Percentiles rank a stretch among this genome's conserved stretches.
phyloP scores from a whole-genome alignment of 805 yeast genomes.

The Hanseniaspora taiwanica region DNA sequence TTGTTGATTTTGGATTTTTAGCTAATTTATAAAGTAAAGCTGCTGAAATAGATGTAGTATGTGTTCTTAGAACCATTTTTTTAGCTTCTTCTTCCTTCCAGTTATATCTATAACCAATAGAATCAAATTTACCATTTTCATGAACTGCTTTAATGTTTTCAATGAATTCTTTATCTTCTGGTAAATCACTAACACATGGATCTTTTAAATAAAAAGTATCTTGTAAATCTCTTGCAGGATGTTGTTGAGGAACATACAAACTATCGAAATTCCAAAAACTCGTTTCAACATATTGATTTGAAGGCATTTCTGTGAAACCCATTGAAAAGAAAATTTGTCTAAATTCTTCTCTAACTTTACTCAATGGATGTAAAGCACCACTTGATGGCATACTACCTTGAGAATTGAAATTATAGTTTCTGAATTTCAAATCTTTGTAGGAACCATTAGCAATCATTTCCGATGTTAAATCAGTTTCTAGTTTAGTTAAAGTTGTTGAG shows the following conservation, averaged over 20 bases:
- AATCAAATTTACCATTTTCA: slow-evolving; percentile 80
- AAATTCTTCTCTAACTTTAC: slow-evolving; percentile 94
- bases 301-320: slow-evolving; percentile 99
- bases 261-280: slow-evolving; percentile 99
- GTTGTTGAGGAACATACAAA: slow-evolving; percentile 95
- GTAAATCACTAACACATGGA: slow-evolving; percentile 69
- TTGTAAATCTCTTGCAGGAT: slow-evolving; percentile 98
- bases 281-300: slow-evolving; percentile 93
- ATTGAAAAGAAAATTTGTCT: slow-evolving; percentile 93
- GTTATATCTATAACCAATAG: slow-evolving; percentile 96
- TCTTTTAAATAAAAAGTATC: slow-evolving; percentile 97
- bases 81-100: slow-evolving; percentile 89
- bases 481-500: slow-evolving; percentile 61
- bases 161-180: slow-evolving; percentile 70
- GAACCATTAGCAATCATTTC: slow-evolving; percentile 79
- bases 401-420: slow-evolving; percentile 91
- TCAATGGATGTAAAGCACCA: slow-evolving; percentile 94
- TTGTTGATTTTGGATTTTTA: slow-evolving; percentile 72
- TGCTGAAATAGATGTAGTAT: slow-evolving; percentile 90
- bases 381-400: slow-evolving; percentile 78
- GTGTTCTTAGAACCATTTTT: slow-evolving; percentile 90
- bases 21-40: slow-evolving; percentile 81
- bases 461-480: slow-evolving; percentile 87
- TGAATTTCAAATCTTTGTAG: slow-evolving; percentile 77
- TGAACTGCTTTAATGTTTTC: slow-evolving; percentile 73